These are phyloP conservation scores for Lipomyces orientalis DNA, from an alignment of 805 yeast species.

Conservation along the genomic window DNA sequence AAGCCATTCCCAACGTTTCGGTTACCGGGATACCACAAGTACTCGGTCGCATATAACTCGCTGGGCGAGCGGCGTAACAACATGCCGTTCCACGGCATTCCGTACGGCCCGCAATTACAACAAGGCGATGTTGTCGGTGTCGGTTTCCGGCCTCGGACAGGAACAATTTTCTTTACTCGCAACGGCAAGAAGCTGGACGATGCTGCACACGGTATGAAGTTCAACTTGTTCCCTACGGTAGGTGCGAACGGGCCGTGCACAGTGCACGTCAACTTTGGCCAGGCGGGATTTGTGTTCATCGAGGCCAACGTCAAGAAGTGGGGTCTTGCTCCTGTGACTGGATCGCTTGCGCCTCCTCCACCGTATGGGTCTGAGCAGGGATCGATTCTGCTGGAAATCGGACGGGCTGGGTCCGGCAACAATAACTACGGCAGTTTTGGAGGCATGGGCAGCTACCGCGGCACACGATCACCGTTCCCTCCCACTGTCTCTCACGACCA, in stretches of 20 bases:
- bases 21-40: slow-evolving; percentile 87
- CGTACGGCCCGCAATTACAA: slow-evolving; percentile 63
- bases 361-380: slow-evolving; percentile 80
- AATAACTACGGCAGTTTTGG: slow-evolving; percentile 15
- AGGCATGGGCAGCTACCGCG: slow-evolving; percentile 12
- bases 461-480: slow-evolving; percentile 27
- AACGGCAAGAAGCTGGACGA: slow-evolving; percentile 92
- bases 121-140: slow-evolving; percentile 94
- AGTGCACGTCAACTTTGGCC: slow-evolving; percentile 89
- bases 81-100: slow-evolving; percentile 68
- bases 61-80: slow-evolving; percentile 79
- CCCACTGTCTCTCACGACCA: slow-evolving; percentile 22
- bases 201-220: slow-evolving; percentile 71
- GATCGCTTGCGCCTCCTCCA: slow-evolving; percentile 91
- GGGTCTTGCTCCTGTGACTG: slow-evolving; percentile 93
- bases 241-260: slow-evolving; percentile 85
- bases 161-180: slow-evolving; percentile 89
- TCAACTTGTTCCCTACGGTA: slow-evolving; percentile 81
- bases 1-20: slow-evolving; percentile 93
- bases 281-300: slow-evolving; percentile 84
- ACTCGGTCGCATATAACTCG: slow-evolving; percentile 87
- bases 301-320: slow-evolving; percentile 94
- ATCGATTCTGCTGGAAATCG: slow-evolving; percentile 71
- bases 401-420: slow-evolving; percentile 17
- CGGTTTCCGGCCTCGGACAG: slow-evolving; percentile 81